phyloP scores from a whole-genome alignment of 2,329 filamentous ascomycete genomes.

The Neofusicoccum cordaticola region DNA sequence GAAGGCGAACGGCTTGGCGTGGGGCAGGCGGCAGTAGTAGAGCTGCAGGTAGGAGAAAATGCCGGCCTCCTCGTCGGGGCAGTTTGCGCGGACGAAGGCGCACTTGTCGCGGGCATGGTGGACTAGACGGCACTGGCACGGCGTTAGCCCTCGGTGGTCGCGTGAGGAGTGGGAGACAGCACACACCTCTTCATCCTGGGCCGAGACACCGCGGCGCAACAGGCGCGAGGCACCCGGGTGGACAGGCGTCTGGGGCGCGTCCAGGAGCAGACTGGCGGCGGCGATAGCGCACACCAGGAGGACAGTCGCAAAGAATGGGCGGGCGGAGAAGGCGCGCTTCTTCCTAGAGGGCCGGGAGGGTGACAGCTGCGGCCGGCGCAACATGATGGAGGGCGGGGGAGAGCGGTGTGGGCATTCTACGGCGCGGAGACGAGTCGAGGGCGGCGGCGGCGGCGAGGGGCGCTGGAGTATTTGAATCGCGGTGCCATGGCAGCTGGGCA shows the following conservation, averaged over 20 bases:
- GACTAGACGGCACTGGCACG: constrained; percentile 66
- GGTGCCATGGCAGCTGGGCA: no score
- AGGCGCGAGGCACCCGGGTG: neutral
- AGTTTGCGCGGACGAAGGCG: constrained; percentile 78
- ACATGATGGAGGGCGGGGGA: neutral
- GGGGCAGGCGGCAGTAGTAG: constrained; percentile 78
- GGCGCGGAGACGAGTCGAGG: neutral
- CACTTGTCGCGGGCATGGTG: constrained; percentile 78
- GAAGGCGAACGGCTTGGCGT: constrained; percentile 75
- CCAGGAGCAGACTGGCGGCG: constrained; percentile 27
- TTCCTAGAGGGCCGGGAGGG: constrained; percentile 9
- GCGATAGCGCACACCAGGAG: constrained; percentile 35
- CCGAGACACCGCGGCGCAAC: constrained; percentile 9
- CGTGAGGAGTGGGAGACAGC: neutral
- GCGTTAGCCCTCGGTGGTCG: neutral
- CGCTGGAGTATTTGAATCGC: neutral
- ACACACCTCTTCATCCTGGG: constrained; percentile 34
- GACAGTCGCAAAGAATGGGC: constrained; percentile 48
- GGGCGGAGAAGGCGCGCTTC: constrained; percentile 39
- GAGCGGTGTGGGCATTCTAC: neutral
- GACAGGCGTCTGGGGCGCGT: neutral
- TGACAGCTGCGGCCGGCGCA: constrained; percentile 11
- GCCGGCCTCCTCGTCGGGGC: constrained; percentile 84
- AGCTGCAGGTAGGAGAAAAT: constrained; percentile 83
- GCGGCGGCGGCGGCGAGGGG: neutral